These are phyloP conservation scores for Pisolithus thermaeus DNA, from an alignment of 1,284 basidiomycete species.

Conservation along the genomic window DNA sequence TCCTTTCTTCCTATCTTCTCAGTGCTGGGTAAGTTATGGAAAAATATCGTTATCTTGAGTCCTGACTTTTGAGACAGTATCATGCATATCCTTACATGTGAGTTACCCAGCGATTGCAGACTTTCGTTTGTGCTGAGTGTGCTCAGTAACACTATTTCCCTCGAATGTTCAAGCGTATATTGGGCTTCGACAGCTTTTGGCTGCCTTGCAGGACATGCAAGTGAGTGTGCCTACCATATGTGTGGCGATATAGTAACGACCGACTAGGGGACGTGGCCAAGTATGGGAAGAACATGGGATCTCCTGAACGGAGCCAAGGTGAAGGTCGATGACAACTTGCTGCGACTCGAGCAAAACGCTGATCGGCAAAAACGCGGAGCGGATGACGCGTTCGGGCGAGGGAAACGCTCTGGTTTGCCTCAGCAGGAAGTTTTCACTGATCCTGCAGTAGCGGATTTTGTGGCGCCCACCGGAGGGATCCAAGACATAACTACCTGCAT, in stretches of 20 bases:
- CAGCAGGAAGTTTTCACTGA: conserved; percentile 39
- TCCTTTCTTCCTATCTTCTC: conserved; percentile 71
- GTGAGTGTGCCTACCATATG: conserved; percentile 30
- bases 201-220: conserved; percentile 66
- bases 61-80: conserved; percentile 44
- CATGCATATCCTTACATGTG: conserved; percentile 78
- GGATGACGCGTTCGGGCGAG: conserved; percentile 59
- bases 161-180: conserved; percentile 62
- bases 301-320: conserved; percentile 66
- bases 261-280: conserved; percentile 59
- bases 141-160: conserved; percentile 62
- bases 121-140: conserved; percentile 7
- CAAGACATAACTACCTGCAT: conserved; percentile 54
- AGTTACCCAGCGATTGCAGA: conserved; percentile 17
- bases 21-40: conserved; percentile 57
- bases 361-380: conserved; percentile 56
- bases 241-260: conserved; percentile 10
- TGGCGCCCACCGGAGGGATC: conserved; percentile 33
- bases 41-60: not conserved
- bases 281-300: conserved; percentile 63
- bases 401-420: conserved; percentile 42
- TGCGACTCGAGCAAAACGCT: conserved; percentile 29
- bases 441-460: conserved; percentile 19
- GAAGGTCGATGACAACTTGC: conserved; percentile 39
- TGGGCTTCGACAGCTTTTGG: conserved; percentile 62